Percentiles rank a stretch among this genome's conserved stretches.
Evolutionary conservation across 257 asterid species (phyloP).

Genomic region (Gynochthodes officinalis): DNA sequence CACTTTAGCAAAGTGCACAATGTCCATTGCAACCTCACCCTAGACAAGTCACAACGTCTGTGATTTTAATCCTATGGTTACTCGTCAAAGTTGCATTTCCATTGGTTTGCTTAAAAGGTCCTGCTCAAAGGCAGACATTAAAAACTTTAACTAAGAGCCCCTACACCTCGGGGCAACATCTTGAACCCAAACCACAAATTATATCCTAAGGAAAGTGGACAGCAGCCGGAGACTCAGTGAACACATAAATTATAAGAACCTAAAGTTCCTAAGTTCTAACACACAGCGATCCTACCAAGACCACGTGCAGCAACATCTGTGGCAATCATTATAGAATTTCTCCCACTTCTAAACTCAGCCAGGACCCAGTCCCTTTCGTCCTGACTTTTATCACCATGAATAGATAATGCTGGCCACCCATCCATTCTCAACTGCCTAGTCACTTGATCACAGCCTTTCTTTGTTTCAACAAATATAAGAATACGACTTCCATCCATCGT

Average conservation of each 20-base stretch:
- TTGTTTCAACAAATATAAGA: slow-evolving; percentile 81
- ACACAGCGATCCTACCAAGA: slow-evolving; percentile 83
- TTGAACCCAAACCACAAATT: slow-evolving; percentile 78
- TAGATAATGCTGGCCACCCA: slow-evolving; percentile 95
- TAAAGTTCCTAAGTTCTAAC: slow-evolving; percentile 54
- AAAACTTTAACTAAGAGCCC: slow-evolving; percentile 2
- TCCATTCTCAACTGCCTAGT: slow-evolving; percentile 84
- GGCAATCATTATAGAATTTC: slow-evolving; percentile 89
- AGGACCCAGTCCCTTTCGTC: slow-evolving; percentile 95
- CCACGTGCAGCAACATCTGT: slow-evolving; percentile 99
- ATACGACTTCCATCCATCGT: slow-evolving; percentile 84
- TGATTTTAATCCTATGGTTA: not conserved
- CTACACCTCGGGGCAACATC: slow-evolving; percentile 26
- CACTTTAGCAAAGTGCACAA: not conserved
- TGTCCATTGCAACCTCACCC: not conserved
- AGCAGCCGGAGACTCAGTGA: slow-evolving; percentile 86
- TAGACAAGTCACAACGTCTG: not conserved
- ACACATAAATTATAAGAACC: slow-evolving; percentile 34
- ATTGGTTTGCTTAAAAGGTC: not conserved
- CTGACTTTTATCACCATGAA: slow-evolving; percentile 91
- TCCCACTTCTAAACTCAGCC: slow-evolving; percentile 82
- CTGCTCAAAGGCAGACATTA: not conserved
- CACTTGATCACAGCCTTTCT: slow-evolving; percentile 91
- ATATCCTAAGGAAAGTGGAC: slow-evolving; percentile 56
- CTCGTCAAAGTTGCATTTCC: slow-evolving; percentile 5